These are phyloP conservation scores for Pseudognaphalium luteoalbum DNA, from an alignment of 129 eudicot genomes.

Conservation along the genomic window DNA sequence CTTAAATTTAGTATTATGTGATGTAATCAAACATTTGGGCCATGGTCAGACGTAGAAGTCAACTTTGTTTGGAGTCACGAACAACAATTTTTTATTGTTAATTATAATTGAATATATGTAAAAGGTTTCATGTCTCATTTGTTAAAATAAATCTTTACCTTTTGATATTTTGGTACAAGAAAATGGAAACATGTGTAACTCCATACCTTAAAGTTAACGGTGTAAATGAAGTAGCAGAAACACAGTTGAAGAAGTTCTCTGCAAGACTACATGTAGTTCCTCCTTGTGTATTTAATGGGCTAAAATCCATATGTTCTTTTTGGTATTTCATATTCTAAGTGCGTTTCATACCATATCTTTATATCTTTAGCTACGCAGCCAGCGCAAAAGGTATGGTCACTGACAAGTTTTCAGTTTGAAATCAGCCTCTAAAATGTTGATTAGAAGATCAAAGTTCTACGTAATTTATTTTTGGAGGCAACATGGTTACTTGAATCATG, in stretches of 20 bases:
- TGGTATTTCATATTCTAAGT: not conserved
- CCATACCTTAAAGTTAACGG: constrained; percentile 57
- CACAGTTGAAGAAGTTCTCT: constrained; percentile 69
- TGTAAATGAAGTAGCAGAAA: constrained; percentile 68
- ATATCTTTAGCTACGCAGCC: too few relatives aligned
- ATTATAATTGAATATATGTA: not conserved
- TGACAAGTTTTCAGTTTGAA: too few relatives aligned
- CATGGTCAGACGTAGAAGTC: constrained; percentile 1
- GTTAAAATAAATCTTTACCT: not conserved
- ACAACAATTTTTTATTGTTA: not conserved
- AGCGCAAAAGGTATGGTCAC: too few relatives aligned
- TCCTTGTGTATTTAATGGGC: constrained; percentile 65
- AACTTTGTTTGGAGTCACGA: not conserved
- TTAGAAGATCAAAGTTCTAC: too few relatives aligned
- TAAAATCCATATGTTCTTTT: constrained; percentile 56
- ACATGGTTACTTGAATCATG: too few relatives aligned
- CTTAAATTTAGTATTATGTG: not conserved
- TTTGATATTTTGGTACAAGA: constrained; percentile 65
- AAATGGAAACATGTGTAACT: constrained; percentile 78
- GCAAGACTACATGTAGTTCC: constrained; percentile 71
- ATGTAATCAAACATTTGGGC: not conserved
- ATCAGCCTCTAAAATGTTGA: too few relatives aligned
- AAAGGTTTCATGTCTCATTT: not conserved
- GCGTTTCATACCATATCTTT: too few relatives aligned
- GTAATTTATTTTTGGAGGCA: too few relatives aligned